Conservation (phyloP, 345 rosid species). For the Cardiospermum halicacabum region DNA sequence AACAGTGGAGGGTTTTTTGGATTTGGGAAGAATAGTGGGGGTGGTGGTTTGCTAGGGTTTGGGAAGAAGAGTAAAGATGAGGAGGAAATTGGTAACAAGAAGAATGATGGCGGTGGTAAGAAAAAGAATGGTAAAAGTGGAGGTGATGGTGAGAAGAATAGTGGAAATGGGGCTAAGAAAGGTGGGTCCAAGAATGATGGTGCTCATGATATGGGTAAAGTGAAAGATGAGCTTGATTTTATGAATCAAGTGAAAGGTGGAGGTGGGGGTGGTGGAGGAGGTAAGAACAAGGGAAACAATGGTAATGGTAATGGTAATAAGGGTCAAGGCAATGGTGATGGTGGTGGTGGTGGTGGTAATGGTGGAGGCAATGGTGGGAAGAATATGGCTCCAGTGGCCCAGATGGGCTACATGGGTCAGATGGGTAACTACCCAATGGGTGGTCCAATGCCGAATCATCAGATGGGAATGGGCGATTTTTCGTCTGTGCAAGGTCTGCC, state of each 20-base stretch:
- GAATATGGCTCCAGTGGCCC: slow-evolving; percentile 15
- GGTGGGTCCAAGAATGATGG: slow-evolving; percentile 34
- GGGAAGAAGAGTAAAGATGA: slow-evolving; percentile 42
- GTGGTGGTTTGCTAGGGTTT: slow-evolving; percentile 34
- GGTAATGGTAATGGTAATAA: slow-evolving; percentile 16
- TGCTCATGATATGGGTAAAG: slow-evolving; percentile 30
- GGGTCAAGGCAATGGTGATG: slow-evolving; percentile 24
- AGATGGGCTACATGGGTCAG: slow-evolving; percentile 35
- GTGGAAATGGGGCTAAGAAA: slow-evolving; percentile 47
- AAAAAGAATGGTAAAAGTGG: slow-evolving; percentile 21
- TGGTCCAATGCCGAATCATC: slow-evolving; percentile 35
- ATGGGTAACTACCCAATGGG: slow-evolving; percentile 20
- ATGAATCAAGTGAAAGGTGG: slow-evolving; percentile 29
- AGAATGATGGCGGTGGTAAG: slow-evolving; percentile 12
- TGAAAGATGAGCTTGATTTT: slow-evolving; percentile 38
- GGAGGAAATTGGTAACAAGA: background rate
- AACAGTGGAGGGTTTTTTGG: slow-evolving; percentile 34
- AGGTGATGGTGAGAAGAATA: slow-evolving; percentile 34
- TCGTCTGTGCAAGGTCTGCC: slow-evolving; percentile 80
- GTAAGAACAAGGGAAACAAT: slow-evolving; percentile 12
- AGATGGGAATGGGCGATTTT: slow-evolving; percentile 19
- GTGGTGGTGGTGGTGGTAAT: slow-evolving; percentile 21
- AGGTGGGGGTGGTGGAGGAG: too few species aligned
- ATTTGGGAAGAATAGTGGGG: slow-evolving; percentile 37
- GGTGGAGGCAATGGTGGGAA: slow-evolving; percentile 22